Evolutionary conservation across 2,329 filamentous ascomycete genomes (phyloP), one percentile per base, ranked within the genome.

Genomic region (Coniochaeta ligniaria): DNA sequence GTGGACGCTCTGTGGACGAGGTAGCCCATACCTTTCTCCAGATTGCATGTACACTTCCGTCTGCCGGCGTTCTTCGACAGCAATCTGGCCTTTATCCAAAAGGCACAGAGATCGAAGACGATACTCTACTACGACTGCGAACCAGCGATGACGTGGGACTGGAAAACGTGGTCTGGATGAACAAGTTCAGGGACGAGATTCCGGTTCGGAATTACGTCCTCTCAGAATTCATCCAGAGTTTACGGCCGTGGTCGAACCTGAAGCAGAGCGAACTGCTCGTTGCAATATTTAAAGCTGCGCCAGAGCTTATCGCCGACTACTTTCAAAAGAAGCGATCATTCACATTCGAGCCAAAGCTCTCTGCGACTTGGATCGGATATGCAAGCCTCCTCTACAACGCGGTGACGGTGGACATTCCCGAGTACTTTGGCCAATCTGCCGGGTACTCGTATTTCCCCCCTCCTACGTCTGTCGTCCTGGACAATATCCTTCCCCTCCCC

Each of bases 351-450:
- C 93, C 95, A 0, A 98, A 96, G 70, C 81, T 96, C 6, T 95
- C 92, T 3, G 88, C 92, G 52, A 95, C 92, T 0, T 99, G 95
- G 95, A 90, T 98, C 66, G 93, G 94, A 47, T 96, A 96, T 71
- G 92, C 92, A 0, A 87, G 92, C 0, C 91, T 98, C 63, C 76
- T 99, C 6, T 96, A 96, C 73, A 90, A 89, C 63, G 85, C 88
- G 1, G 86, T 97, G 54, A 83, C 88, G 61, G 78, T 96, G 38
- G 85, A 88, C 1, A 78, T 96, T 2, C 93, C 93, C 2, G 71
- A 77, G 28, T 83, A 83, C 62, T 91, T 94, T 69, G 92, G 92
- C 14, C 84, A 87, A 66, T 79, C 79, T 45, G 80, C 83, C 14
- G 80, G 79, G 47, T 88, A 85, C 64, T 84, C 86, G 26, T 74